Conservation (phyloP, 306 rosid species). For the Trifolium fragiferum region DNA sequence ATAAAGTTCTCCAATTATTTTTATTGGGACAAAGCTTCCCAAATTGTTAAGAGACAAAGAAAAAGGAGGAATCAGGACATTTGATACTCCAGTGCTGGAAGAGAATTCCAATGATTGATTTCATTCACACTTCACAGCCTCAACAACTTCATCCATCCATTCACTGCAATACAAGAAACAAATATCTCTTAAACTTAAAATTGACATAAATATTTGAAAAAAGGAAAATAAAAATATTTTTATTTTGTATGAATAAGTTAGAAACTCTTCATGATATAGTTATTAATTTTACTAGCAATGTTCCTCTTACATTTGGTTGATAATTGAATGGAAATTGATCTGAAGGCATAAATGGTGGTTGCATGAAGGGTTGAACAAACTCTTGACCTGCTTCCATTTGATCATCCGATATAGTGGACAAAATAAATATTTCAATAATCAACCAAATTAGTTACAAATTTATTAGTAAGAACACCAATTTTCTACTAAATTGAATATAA, state of each 20-base stretch:
- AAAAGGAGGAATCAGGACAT: neutral
- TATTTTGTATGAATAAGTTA: neutral
- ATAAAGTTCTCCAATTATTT: neutral
- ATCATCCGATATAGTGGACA: slow-evolving; percentile 3
- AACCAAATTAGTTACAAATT: neutral
- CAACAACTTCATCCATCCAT: neutral
- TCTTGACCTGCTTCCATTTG: neutral
- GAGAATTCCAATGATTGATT: neutral
- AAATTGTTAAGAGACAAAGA: neutral
- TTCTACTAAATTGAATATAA: neutral
- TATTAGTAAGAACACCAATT: neutral
- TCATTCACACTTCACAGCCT: neutral
- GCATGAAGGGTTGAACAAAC: neutral
- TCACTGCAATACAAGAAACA: slow-evolving; percentile 16
- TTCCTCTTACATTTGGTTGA: slow-evolving; percentile 19
- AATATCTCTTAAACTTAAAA: too few species aligned
- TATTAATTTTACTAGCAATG: neutral
- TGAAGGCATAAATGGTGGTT: slow-evolving; percentile 1
- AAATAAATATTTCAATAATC: neutral
- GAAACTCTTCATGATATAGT: neutral
- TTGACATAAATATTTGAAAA: neutral
- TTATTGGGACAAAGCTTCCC: neutral
- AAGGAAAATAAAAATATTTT: neutral
- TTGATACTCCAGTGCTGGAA: neutral
- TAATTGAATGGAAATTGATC: slow-evolving; percentile 7